phyloP scores from a whole-genome alignment of 2,329 filamentous ascomycete species.

The Hymenoscyphus linearis region DNA sequence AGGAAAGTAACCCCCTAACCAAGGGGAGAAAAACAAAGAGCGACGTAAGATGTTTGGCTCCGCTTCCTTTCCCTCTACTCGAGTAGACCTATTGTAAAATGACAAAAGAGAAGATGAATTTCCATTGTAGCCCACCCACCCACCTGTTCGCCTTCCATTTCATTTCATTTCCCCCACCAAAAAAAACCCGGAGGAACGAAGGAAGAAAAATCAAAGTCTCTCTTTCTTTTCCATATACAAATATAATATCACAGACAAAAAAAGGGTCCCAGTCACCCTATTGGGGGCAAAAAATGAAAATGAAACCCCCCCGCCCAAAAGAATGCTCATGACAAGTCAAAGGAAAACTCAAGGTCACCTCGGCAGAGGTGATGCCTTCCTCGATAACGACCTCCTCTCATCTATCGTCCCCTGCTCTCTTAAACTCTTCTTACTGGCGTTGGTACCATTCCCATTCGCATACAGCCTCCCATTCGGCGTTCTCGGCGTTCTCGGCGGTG shows the following conservation, averaged over 20 bases:
- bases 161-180: too few species aligned
- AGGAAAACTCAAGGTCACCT: slow-evolving; percentile 17
- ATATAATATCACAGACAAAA: slow-evolving; percentile 13
- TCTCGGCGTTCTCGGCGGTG: slow-evolving; percentile 13
- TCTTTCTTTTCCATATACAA: slow-evolving; percentile 19
- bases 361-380: slow-evolving; percentile 18
- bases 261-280: not conserved
- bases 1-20: too few species aligned
- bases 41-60: too few species aligned
- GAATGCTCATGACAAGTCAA: not conserved
- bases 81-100: not conserved
- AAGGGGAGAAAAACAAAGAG: not conserved
- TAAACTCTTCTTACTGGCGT: slow-evolving; percentile 27
- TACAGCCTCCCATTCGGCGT: slow-evolving; percentile 25
- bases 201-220: too few species aligned
- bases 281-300: not conserved
- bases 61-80: not conserved
- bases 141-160: slow-evolving; percentile 1
- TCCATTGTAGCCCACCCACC: slow-evolving; percentile 19
- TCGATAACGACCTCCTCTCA: slow-evolving; percentile 8
- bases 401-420: slow-evolving; percentile 22
- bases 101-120: too few species aligned
- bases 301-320: not conserved
- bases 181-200: too few species aligned
- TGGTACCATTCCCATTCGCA: slow-evolving; percentile 32